These are phyloP conservation scores for Saccharomycopsis olivae DNA, from an alignment of 805 yeast genomes.

Conservation along the genomic window DNA sequence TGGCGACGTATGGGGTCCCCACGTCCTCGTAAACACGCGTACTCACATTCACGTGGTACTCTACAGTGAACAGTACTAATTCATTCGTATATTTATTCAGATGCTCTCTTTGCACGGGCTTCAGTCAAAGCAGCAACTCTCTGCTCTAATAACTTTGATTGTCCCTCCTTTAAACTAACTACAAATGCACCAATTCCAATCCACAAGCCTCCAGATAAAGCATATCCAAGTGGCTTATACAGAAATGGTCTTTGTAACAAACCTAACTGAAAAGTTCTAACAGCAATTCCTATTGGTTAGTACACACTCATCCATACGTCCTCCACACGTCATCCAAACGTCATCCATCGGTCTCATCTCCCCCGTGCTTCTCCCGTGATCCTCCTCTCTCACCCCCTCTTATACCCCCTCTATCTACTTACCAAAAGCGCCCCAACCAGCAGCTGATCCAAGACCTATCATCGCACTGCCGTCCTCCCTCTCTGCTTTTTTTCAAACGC, in stretches of 20 bases:
- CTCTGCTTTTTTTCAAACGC: too few species aligned
- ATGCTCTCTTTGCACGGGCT: constrained; percentile 26
- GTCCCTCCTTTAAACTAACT: constrained; percentile 29
- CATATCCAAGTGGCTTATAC: constrained; percentile 30
- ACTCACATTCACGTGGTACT: too few species aligned
- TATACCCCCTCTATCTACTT: too few species aligned
- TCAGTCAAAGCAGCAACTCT: constrained; percentile 29
- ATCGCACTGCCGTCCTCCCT: too few species aligned
- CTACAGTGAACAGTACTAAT: too few species aligned
- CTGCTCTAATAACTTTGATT: constrained; percentile 28
- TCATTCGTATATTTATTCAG: too few species aligned
- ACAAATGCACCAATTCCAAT: constrained; percentile 32
- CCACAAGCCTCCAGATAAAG: constrained; percentile 35
- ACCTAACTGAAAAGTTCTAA: constrained; percentile 36
- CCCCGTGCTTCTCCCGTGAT: constrained; percentile 3
- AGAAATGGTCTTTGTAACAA: constrained; percentile 31
- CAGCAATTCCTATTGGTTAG: constrained; percentile 26
- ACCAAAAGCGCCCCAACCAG: too few species aligned
- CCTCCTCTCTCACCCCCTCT: too few species aligned
- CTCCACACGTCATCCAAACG: too few species aligned
- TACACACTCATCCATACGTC: neutral
- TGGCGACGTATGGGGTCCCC: too few species aligned
- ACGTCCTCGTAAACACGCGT: too few species aligned
- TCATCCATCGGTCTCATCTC: neutral
- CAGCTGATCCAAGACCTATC: too few species aligned